Percentiles rank a stretch among this genome's conserved stretches.
These are phyloP conservation scores for Aurinia saxatilis DNA, from an alignment of 345 rosid genomes.

Conservation along the genomic window DNA sequence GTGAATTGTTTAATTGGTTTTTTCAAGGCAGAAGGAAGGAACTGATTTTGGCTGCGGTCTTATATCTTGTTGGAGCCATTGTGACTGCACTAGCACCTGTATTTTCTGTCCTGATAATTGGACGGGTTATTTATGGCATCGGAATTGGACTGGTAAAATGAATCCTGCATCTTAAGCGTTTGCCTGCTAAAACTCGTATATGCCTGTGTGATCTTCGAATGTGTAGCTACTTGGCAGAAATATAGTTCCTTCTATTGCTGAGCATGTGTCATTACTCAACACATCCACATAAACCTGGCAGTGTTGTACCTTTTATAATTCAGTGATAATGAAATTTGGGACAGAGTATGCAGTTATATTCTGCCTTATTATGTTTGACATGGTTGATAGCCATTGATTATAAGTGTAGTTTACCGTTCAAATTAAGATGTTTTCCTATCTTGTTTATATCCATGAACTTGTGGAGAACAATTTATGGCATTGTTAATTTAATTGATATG, in stretches of 20 bases:
- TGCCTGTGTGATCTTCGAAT: neutral
- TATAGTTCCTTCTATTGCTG: neutral
- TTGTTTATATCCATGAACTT: neutral
- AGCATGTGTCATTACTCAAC: neutral
- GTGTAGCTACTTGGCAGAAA: neutral
- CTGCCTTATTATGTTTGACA: neutral
- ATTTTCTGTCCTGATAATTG: constrained; percentile 68
- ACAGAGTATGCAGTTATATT: neutral
- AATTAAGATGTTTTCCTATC: neutral
- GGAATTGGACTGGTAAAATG: constrained; percentile 90
- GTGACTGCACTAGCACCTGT: constrained; percentile 71
- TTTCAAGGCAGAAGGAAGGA: constrained; percentile 87
- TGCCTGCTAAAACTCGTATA: constrained; percentile 1
- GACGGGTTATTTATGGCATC: constrained; percentile 71
- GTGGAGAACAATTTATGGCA: neutral
- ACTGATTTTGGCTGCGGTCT: constrained; percentile 57
- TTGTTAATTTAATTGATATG: neutral
- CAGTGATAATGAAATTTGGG: neutral
- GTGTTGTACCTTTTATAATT: neutral
- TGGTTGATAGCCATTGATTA: neutral
- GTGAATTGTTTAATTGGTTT: constrained; percentile 22
- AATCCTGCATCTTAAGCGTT: constrained; percentile 7
- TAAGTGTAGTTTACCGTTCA: neutral
- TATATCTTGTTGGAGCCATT: constrained; percentile 81
- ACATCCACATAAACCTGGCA: neutral